Evolutionary conservation across 306 rosid species (phyloP), one percentile per base, ranked within the genome.

Genomic region (Pterocarpus santalinus): DNA sequence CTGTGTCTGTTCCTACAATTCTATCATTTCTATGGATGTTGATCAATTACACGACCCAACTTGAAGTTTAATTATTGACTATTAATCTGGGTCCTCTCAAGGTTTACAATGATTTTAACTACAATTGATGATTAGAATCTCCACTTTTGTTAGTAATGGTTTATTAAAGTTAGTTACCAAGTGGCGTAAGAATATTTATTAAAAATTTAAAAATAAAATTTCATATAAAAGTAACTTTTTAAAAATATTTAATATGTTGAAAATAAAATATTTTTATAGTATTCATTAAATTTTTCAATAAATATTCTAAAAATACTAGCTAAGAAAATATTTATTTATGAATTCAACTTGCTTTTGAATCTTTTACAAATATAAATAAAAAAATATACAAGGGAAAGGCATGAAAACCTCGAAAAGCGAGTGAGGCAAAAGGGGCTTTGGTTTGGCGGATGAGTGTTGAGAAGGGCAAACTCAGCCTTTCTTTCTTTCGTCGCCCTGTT

Each of bases 391-490:
- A 60, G 44, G 34, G 4, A 4, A 64, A 36, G 46, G 46, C 11
- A 41, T 11, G 64, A 63, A 83, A 84, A 71, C 84, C 89, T 87
- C 91, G 92, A 71, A 65, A 82, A 81, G 58, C 76, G 87, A 72
- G 63, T 16, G 43, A 44, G 65, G 81, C 73, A 80, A 67, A 77
- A 46, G 5, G 58, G n/a, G 7, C 28, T 56, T 73, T 44, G 38
- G 33, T 81, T 79, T 55, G 83, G 88, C 74, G 81, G 88, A 84
- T 71, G 88, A 86, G 92, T 79, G 90, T 63, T 72, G 86, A 77
- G 88, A 64, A 84, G 84, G 85, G 74, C 65, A 87, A 85, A 88
- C 77, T 76, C 85, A 61, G 87, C 65, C 87, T 89, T 85, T 87
- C 91, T 82, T 80, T 84, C 91, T 73, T 82, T 88, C 90, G 65